phyloP scores from a whole-genome alignment of 2,329 filamentous ascomycete species.

The Pseudogymnoascus sp. region DNA sequence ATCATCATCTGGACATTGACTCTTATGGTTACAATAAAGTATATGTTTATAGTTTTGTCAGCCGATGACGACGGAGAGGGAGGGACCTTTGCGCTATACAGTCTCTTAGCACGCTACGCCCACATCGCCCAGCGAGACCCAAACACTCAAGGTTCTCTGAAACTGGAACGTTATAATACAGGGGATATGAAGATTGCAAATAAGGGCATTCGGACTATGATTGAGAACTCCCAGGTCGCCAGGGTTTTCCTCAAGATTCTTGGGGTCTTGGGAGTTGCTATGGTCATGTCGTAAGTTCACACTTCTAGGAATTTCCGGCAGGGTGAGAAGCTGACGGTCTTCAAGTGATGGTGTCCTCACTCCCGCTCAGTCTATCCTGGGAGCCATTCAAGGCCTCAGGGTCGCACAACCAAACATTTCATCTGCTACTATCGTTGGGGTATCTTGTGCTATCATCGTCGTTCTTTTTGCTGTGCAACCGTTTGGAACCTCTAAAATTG shows the following conservation, averaged over 20 bases:
- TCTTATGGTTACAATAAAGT: constrained; percentile 64
- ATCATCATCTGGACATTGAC: constrained; percentile 65
- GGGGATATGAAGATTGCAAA: constrained; percentile 49
- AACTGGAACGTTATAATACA: constrained; percentile 53
- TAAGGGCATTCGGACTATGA: constrained; percentile 46
- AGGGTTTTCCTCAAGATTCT: constrained; percentile 52
- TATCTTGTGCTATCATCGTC: constrained; percentile 58
- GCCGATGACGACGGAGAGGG: constrained; percentile 68
- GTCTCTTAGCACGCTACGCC: constrained; percentile 54
- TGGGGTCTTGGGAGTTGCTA: constrained; percentile 59
- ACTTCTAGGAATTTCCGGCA: neutral
- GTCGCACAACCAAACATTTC: constrained; percentile 53
- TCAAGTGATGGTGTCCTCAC: constrained; percentile 56
- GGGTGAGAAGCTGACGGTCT: constrained; percentile 14
- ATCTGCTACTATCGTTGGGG: constrained; percentile 50
- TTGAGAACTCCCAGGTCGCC: constrained; percentile 51
- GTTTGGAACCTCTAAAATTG: constrained; percentile 56
- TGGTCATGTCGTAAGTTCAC: constrained; percentile 49
- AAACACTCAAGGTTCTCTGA: constrained; percentile 47
- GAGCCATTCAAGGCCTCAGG: constrained; percentile 58
- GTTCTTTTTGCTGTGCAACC: constrained; percentile 60
- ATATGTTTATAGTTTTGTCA: constrained; percentile 57
- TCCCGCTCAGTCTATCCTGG: constrained; percentile 63
- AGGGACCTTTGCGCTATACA: constrained; percentile 63
- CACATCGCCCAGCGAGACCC: constrained; percentile 57